Base-by-base conservation (phyloP, 257 asterid genomes). In the Capsicum rhomboideum region DNA sequence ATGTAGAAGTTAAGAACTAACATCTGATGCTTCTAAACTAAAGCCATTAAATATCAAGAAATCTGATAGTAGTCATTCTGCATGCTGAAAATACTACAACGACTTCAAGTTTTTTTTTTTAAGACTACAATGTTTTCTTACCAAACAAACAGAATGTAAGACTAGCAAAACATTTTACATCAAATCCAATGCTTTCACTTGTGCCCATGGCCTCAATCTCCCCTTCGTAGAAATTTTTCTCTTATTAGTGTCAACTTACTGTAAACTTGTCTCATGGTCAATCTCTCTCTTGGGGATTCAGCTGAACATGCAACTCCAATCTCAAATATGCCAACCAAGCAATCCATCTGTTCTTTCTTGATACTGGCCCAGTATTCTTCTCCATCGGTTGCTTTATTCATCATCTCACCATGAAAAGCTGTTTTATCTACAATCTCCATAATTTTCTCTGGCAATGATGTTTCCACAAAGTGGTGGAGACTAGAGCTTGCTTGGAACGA, bases 381-480 rank as follows among this genome's bases (percentile, higher is more conserved):
- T 26, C 37, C 44, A 12, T 75, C 31, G 26, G 55, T 56, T 11
- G 26, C 1, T 61, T 64, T 85, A 63, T 78, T 85, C 10, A 37
- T 56, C 14, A 52, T 79, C 67, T 87, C 82, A 12, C 68, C 31
- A 20, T 46, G 20, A 8, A 74, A 61, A 75, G 82, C 78, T 81
- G 82, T 61, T 81, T 81, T 87, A 55, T 89, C 93, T 17, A 89
- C 81, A 59, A 85, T 69, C 0, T 85, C 83, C 75, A 82, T 83
- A 5, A 54, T 85, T 21, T 53, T 31, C 23, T 86, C 86, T 40
- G 84, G 50, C 55, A 85, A 75, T 29, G 54, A 10, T 10, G 18
- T 77, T 12, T 68, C 66, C 16, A 86, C 90, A 40, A 78, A 85
- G 40, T 44, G 83, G 52, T 74, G 88, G 82, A 89, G 90, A 85